Percentiles rank a stretch among this genome's conserved stretches.
Evolutionary conservation across 2,329 filamentous ascomycete genomes (phyloP).

Genomic region (Pezicula neosporulosa): DNA sequence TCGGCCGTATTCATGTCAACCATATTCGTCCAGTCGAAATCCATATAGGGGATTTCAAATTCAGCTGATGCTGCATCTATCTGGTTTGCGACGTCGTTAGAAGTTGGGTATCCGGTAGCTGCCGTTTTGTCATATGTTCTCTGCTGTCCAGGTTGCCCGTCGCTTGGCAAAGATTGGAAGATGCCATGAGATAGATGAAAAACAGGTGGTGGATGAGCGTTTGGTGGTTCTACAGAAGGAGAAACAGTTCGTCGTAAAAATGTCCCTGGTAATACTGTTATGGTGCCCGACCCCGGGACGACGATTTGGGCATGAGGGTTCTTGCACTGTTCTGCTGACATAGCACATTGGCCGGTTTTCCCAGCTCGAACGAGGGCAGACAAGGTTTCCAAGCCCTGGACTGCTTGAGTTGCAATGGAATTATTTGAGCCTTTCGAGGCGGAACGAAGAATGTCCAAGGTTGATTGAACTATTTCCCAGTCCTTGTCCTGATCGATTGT

Average conservation of each 20-base stretch:
- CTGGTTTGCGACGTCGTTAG: neutral
- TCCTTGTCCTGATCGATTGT: slow-evolving; percentile 30
- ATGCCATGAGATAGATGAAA: neutral
- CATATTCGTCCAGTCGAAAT: slow-evolving; percentile 11
- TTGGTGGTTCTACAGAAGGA: neutral
- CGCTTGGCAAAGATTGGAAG: neutral
- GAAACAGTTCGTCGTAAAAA: neutral
- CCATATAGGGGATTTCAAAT: slow-evolving; percentile 7
- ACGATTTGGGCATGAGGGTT: slow-evolving; percentile 6
- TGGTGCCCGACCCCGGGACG: slow-evolving; percentile 7
- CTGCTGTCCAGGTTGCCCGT: neutral
- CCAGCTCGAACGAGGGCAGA: slow-evolving; percentile 1
- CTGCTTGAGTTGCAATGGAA: slow-evolving; percentile 37
- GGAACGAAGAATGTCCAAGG: slow-evolving; percentile 30
- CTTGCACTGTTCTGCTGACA: neutral
- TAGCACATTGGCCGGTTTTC: neutral
- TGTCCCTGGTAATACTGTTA: slow-evolving; percentile 11
- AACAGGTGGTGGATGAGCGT: neutral
- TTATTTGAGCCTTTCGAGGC: slow-evolving; percentile 32
- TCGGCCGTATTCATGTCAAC: slow-evolving; percentile 4
- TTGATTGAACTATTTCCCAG: slow-evolving; percentile 30
- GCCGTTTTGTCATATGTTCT: neutral
- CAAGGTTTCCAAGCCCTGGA: slow-evolving; percentile 32
- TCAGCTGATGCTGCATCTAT: neutral
- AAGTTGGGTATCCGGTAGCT: neutral